phyloP scores from a whole-genome alignment of 192 early-diverging fungal species.

The Rhizophagus prolifer region DNA sequence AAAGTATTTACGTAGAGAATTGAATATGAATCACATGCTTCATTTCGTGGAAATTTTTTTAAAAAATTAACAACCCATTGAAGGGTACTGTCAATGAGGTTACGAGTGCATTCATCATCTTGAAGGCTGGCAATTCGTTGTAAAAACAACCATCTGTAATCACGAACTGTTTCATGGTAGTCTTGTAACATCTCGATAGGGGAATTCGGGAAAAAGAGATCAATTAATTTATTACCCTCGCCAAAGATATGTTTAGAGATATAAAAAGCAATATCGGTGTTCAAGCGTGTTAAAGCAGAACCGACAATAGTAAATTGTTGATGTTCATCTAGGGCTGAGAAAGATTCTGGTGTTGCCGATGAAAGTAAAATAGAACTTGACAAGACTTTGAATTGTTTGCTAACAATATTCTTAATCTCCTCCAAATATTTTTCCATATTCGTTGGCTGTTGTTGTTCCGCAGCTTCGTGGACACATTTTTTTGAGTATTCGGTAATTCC shows the following conservation, averaged over 20 bases:
- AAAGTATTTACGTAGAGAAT: background rate
- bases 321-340: background rate
- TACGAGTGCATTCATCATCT: background rate
- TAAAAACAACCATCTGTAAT: constrained; percentile 2
- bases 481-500: background rate
- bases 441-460: background rate
- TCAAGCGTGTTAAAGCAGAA: background rate
- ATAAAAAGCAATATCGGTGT: constrained; percentile 2
- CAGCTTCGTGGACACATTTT: background rate
- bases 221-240: background rate
- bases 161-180: background rate
- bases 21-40: background rate
- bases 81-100: background rate
- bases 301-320: background rate
- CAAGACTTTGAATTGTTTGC: background rate
- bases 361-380: no score
- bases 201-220: background rate
- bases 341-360: background rate
- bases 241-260: background rate
- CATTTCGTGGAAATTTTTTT: background rate
- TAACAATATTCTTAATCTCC: background rate
- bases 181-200: background rate
- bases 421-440: background rate
- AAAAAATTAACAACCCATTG: background rate
- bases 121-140: constrained; percentile 1